Base-by-base conservation (phyloP, 1,139 yeast genomes). In the Williopsis jadinii region DNA sequence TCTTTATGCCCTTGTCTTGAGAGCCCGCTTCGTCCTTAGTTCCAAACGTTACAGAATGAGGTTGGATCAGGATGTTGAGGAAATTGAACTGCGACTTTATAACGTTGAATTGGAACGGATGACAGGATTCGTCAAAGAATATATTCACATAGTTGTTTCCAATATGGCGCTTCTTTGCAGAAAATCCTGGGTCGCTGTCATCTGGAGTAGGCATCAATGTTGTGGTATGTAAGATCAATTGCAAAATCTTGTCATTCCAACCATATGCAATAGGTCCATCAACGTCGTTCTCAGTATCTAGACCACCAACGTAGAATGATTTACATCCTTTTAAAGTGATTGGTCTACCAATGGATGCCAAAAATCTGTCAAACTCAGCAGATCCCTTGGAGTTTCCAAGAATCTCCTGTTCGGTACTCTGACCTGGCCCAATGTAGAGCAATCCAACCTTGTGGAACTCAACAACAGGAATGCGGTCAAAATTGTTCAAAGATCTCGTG, bases 141-240 rank as follows among this genome's bases (percentile, higher is more conserved):
- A 86, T 76, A 55, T 84, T 84, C 41, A 87, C 94, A 58, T 80
- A 80, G 58, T 86, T 77, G 62, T 87, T 87, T 5, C 96, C 96
- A 50, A 87, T 83, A 56, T 87, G 96, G 42, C 92, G 65, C 60
- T 87, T 87, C 60, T 86, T 87, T 56, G 71, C 61, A 13, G 83
- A 74, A 39, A 64, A 65, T 24, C 62, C 61, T 14, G 48, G 42
- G 31, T 48, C 51, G 31, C 65, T 65, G 8, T 63, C 64, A n/a
- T 56, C 60, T 13, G 15, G 28, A 40, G 68, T 65, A 2, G 84
- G 82, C 95, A 87, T 87, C 73, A 87, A 63, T 0, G 95, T 84
- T 1, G 88, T 80, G 3, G 85, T 73, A 58, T 87, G 95, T 61
- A 77, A 87, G 9, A 85, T 73, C 38, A 86, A 64, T 56, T 85